Evolutionary conservation across 176 grass and related monocot genomes (phyloP).

Genomic region (Hordeum vulgare): DNA sequence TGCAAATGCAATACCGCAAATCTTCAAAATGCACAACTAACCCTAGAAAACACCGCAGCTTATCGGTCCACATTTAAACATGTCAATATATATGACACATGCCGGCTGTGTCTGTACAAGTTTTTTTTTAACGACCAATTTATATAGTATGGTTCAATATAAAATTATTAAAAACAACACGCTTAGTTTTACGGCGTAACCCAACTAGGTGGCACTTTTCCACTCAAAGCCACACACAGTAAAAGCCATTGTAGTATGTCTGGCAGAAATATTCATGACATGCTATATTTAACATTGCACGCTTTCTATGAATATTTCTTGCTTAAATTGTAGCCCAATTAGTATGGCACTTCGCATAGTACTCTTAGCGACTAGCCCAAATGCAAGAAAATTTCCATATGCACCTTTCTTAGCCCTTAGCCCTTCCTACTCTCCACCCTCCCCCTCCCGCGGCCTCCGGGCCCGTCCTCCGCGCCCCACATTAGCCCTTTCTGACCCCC

Average conservation of each 20-base stretch:
- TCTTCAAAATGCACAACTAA: background rate
- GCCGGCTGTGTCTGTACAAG: background rate
- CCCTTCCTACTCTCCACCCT: background rate
- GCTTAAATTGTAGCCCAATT: background rate
- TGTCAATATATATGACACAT: background rate
- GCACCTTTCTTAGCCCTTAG: background rate
- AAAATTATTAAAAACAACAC: background rate
- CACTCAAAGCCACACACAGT: background rate
- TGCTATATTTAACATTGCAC: background rate
- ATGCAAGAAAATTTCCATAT: no score
- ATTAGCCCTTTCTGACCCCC: no score
- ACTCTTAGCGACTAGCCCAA: background rate
- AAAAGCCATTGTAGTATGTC: background rate
- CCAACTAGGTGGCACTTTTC: background rate
- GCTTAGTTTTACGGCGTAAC: background rate
- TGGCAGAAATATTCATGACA: background rate
- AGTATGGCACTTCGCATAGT: background rate
- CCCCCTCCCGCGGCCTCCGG: background rate
- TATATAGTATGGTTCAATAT: background rate
- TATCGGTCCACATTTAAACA: background rate
- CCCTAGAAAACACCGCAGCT: background rate
- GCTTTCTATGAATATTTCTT: background rate
- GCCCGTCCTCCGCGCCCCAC: background rate
- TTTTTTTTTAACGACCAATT: background rate
- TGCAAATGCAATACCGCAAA: no score